Evolutionary conservation across 2,329 filamentous ascomycete genomes (phyloP).

Genomic region (Ophiostoma sp.): DNA sequence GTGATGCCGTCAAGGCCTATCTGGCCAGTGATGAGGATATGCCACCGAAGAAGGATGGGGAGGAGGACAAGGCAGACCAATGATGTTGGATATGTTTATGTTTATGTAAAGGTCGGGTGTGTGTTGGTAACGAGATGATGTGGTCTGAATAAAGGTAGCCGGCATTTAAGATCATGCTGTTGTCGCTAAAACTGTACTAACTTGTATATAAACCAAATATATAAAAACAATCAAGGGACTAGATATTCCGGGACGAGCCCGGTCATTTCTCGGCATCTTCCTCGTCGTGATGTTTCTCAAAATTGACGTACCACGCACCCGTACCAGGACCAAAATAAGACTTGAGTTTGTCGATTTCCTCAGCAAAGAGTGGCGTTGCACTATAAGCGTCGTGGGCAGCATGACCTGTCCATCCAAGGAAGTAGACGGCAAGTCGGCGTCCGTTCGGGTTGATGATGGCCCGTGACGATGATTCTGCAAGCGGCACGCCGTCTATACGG

Average conservation of each 20-base stretch:
- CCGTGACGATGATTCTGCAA: not conserved
- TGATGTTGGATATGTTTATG: not conserved
- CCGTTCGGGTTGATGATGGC: not conserved
- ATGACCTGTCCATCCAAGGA: not conserved
- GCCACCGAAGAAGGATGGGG: not conserved
- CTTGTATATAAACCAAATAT: too few relatives aligned
- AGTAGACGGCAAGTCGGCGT: not conserved
- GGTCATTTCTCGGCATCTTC: too few relatives aligned
- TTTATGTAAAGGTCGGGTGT: not conserved
- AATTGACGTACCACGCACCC: not conserved
- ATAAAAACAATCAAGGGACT: too few relatives aligned
- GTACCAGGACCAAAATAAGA: not conserved
- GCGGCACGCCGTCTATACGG: not conserved
- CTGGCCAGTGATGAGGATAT: conserved; percentile 24
- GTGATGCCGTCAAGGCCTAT: conserved; percentile 25
- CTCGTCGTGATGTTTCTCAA: not conserved
- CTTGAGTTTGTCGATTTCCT: not conserved
- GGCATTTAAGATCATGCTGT: not conserved
- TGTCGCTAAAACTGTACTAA: not conserved
- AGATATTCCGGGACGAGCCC: too few relatives aligned
- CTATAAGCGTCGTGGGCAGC: not conserved
- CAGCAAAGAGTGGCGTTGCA: not conserved
- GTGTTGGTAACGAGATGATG: not conserved
- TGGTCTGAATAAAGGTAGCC: not conserved
- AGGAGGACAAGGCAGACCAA: not conserved